Conservation (phyloP, 495 filamentous ascomycete genomes). For the Mytilinidion resinicola region DNA sequence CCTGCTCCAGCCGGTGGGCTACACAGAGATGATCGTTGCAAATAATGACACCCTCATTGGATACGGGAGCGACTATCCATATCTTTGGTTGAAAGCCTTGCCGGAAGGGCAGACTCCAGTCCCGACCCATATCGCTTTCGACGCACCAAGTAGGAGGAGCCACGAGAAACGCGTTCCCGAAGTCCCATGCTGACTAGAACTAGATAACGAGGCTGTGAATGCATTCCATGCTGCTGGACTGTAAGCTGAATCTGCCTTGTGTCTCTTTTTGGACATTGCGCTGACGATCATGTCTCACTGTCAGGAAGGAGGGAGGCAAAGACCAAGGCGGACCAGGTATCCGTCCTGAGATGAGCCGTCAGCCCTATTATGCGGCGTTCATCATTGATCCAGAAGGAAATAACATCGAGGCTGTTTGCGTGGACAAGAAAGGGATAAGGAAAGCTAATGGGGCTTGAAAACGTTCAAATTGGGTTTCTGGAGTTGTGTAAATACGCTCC, state of each 20-base stretch:
- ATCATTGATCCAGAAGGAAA: conserved; percentile 24
- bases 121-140: conserved; percentile 15
- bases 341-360: conserved; percentile 25
- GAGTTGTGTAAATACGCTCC: too few species aligned
- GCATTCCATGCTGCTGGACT: conserved; percentile 11
- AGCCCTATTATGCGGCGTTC: conserved; percentile 29
- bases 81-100: conserved; percentile 26
- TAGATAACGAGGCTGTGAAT: conserved; percentile 19
- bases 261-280: neutral
- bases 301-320: conserved; percentile 20
- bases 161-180: neutral
- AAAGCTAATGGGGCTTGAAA: too few species aligned
- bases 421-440: conserved; percentile 13
- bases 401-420: conserved; percentile 30
- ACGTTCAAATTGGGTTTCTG: too few species aligned
- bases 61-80: conserved; percentile 29
- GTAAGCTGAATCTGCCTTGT: conserved; percentile 4
- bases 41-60: conserved; percentile 14
- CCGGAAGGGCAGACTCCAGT: conserved; percentile 15
- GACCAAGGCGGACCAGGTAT: conserved; percentile 29
- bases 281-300: neutral
- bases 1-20: conserved; percentile 24
- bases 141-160: conserved; percentile 19
- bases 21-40: conserved; percentile 26
- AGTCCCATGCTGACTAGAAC: neutral